These are phyloP conservation scores for Castanea sativa DNA, from an alignment of 306 rosid species.

Conservation along the genomic window DNA sequence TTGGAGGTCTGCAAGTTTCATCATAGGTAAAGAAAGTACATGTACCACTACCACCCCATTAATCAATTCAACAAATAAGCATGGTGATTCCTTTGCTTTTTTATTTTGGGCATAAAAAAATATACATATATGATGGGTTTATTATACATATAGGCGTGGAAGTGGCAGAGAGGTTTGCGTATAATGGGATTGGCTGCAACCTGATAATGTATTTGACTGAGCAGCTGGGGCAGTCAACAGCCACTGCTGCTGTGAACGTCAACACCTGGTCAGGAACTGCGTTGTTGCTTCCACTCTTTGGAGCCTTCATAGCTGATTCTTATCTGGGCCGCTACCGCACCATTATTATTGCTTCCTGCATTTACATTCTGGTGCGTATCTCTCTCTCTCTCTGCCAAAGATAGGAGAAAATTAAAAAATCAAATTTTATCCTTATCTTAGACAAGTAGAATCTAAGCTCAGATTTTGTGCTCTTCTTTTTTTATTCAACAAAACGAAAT, in stretches of 20 bases:
- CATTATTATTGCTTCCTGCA: slow-evolving; percentile 28
- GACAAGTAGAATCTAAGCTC: too few relatives aligned
- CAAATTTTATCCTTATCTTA: slow-evolving; percentile 21
- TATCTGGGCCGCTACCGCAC: slow-evolving; percentile 59
- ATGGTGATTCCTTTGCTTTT: too few relatives aligned
- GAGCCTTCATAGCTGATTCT: slow-evolving; percentile 61
- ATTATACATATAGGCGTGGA: slow-evolving; percentile 27
- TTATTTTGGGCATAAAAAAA: too few relatives aligned
- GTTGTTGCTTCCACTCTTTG: slow-evolving; percentile 43
- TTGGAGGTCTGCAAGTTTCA: slow-evolving; percentile 44
- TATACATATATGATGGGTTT: too few relatives aligned
- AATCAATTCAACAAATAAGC: too few relatives aligned
- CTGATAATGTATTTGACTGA: slow-evolving; percentile 27
- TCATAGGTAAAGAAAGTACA: slow-evolving; percentile 12
- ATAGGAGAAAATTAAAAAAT: too few relatives aligned
- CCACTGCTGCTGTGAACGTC: slow-evolving; percentile 45
- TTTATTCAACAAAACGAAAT: too few relatives aligned
- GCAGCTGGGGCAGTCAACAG: too few relatives aligned
- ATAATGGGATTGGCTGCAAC: slow-evolving; percentile 45
- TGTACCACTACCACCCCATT: too few relatives aligned
- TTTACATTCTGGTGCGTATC: too few relatives aligned
- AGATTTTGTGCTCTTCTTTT: too few relatives aligned
- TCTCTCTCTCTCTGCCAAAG: too few relatives aligned
- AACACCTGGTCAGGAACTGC: slow-evolving; percentile 59
- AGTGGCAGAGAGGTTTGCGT: slow-evolving; percentile 54